Evolutionary conservation across 306 rosid genomes (phyloP), one percentile per base, ranked within the genome.

Genomic region (Quercus engelmannii): DNA sequence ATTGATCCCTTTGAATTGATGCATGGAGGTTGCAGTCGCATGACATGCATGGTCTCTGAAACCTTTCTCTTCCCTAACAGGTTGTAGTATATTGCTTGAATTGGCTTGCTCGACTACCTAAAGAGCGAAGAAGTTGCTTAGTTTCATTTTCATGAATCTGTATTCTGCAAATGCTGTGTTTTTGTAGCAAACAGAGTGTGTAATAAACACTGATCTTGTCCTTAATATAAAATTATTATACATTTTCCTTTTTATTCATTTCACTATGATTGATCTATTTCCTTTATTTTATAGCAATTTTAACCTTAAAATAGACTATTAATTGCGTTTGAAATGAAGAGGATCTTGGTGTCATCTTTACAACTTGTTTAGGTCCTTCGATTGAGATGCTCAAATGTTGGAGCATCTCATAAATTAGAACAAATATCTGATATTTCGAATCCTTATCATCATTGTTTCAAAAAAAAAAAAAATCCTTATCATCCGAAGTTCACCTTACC

Each of bases 341-440:
- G 64, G 58, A 49, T 49, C 65, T 49, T 57, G 23, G 23, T 61
- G 55, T 54, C 69, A 55, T 59, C 35, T 18, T 57, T 49, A 20
- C 81, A 51, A 76, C n/a, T 76, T 81, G 84, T 13, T 61, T 12
- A 67, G 80, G 65, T 69, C 67, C 78, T 82, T 49, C 58, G 72
- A 49, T 56, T 51, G 61, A 78, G 76, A 74, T 57, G 17, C 21
- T 49, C 54, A 49, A 49, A 9, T 6, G 46, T 41, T 41, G 46
- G 46, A 41, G 31, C 62, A 20, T 30, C 74, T 72, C 35, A 15
- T 55, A 25, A 4, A 30, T 52, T 54, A 63, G 68, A 58, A 58
- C 51, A 52, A 58, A 81, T 70, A 15, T 71, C 61, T 59, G 59
- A 41, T 74, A 6, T 74, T 30, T 30, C 12, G 70, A 79, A 76